Percentiles rank a stretch among this genome's conserved stretches.
phyloP scores from a whole-genome alignment of 345 rosid genomes.

The Euphorbia tirucalli region DNA sequence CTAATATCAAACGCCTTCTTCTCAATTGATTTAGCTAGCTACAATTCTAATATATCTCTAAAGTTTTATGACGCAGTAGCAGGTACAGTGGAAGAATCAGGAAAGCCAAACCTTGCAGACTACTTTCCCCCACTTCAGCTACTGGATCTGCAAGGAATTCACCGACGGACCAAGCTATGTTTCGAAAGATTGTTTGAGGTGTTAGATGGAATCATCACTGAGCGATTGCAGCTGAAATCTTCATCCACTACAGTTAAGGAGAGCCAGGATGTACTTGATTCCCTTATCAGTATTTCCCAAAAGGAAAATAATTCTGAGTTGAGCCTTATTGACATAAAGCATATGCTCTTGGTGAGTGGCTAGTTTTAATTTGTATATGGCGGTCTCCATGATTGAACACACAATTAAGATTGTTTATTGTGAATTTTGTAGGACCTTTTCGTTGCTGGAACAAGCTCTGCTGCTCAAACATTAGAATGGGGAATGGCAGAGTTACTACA shows the following conservation, averaged over 20 bases:
- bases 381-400: neutral
- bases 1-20: neutral
- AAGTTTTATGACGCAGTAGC: slow-evolving; percentile 2
- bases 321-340: slow-evolving; percentile 19
- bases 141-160: slow-evolving; percentile 31
- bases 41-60: neutral
- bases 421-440: slow-evolving; percentile 39
- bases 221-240: slow-evolving; percentile 24
- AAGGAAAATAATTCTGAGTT: slow-evolving; percentile 17
- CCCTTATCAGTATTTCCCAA: slow-evolving; percentile 24
- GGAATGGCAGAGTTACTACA: neutral
- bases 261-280: slow-evolving; percentile 36
- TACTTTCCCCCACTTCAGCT: neutral
- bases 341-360: slow-evolving; percentile 30
- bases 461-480: neutral
- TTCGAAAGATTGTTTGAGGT: slow-evolving; percentile 20
- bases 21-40: neutral
- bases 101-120: slow-evolving; percentile 32
- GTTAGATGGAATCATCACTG: slow-evolving; percentile 22
- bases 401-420: neutral
- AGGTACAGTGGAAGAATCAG: slow-evolving; percentile 34
- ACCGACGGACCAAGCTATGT: slow-evolving; percentile 13
- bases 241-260: neutral
- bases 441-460: slow-evolving; percentile 28
- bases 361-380: neutral